Conservation (phyloP, 129 eudicot genomes). For the Apium graveolens region DNA sequence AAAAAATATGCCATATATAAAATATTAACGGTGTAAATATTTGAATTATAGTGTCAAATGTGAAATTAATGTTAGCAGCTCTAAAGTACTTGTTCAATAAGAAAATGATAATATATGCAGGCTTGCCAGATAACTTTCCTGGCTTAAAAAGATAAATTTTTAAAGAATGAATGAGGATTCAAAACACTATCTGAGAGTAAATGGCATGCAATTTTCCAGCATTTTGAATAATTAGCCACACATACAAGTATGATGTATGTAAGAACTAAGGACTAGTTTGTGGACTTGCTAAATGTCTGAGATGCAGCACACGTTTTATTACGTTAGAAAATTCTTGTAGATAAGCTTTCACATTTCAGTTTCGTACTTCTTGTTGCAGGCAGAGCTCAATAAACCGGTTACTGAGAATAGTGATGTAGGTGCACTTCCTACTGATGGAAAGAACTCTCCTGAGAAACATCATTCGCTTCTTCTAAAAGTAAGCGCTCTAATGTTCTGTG, state of each 20-base stretch:
- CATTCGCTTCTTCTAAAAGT: conserved; percentile 91
- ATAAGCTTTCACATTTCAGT: neutral
- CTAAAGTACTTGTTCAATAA: neutral
- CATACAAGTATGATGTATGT: neutral
- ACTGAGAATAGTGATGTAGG: conserved; percentile 42
- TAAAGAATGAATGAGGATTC: neutral
- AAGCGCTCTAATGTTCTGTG: conserved; percentile 5
- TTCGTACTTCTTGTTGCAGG: conserved; percentile 29
- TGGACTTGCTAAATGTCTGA: neutral
- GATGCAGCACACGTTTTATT: neutral
- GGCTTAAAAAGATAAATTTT: neutral
- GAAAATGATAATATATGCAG: neutral
- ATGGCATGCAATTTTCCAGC: neutral
- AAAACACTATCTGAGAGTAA: neutral
- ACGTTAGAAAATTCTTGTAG: neutral
- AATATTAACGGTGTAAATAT: neutral
- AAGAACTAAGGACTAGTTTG: neutral
- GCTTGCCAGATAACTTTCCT: neutral
- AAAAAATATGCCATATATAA: neutral
- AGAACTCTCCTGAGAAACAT: conserved; percentile 52
- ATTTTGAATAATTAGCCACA: neutral
- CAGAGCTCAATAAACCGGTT: conserved; percentile 61
- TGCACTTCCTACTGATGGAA: conserved; percentile 24
- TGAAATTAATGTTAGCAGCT: neutral
- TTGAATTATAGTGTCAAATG: neutral